Evolutionary conservation across 805 yeast species (phyloP).

Genomic region (Teunomyces kruisii): DNA sequence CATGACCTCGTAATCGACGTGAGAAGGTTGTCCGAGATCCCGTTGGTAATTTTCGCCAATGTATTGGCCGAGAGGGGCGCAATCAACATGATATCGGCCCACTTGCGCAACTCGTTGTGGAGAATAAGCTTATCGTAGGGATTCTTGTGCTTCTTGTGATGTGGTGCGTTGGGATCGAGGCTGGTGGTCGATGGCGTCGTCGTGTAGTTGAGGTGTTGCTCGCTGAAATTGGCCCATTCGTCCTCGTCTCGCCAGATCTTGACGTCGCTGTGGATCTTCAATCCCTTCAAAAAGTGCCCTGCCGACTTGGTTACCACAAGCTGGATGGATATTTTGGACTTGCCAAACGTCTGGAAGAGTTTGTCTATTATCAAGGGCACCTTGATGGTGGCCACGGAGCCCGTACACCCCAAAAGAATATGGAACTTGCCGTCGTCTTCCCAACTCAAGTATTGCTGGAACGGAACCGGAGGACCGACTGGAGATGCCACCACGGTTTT

Average conservation of each 20-base stretch:
- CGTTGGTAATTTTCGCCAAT: constrained; percentile 44
- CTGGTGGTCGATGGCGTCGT: constrained; percentile 2
- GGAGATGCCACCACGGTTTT: constrained; percentile 59
- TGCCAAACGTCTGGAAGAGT: constrained; percentile 73
- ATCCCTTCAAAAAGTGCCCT: constrained; percentile 62
- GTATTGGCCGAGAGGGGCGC: constrained; percentile 49
- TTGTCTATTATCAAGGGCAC: constrained; percentile 87
- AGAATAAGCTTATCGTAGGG: constrained; percentile 38
- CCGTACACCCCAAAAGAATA: constrained; percentile 88
- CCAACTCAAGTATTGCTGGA: constrained; percentile 66
- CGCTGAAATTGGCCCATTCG: constrained; percentile 69
- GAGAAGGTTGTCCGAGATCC: constrained; percentile 44
- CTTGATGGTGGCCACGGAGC: constrained; percentile 95
- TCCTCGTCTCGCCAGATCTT: constrained; percentile 91
- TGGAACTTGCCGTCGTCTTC: constrained; percentile 85
- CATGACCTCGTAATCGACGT: constrained; percentile 44
- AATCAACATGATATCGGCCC: constrained; percentile 49
- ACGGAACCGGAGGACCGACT: constrained; percentile 68
- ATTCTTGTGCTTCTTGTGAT: constrained; percentile 24
- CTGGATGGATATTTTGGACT: constrained; percentile 72
- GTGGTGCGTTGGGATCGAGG: constrained; percentile 6
- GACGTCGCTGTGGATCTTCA: constrained; percentile 63
- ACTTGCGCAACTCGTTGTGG: constrained; percentile 44
- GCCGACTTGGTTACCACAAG: constrained; percentile 84
- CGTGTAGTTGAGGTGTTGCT: constrained; percentile 15